These are phyloP conservation scores for slime mould (Dictyostelium discoideum) DNA, from an alignment of 78 protist species.

Conservation along the genomic window dicty_2.7 NC_007089.4:6289501-6290000, in stretches of 20 bases:
- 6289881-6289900: conserved; percentile 45
- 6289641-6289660: background rate
- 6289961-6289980: background rate
- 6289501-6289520: background rate
- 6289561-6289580: background rate
- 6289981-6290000: background rate
- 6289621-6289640: background rate
- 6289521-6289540: too few species aligned
- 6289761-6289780: conserved; percentile 8
- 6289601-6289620: background rate
- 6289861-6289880: conserved; percentile 67
- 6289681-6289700: conserved; percentile 41
- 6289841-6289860: conserved; percentile 63
- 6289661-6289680: background rate
- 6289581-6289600: conserved; percentile 26
- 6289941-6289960: background rate
- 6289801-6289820: background rate
- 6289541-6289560: too few species aligned
- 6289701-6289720: conserved; percentile 50
- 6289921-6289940: conserved; percentile 43
- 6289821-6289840: background rate
- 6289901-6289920: conserved; percentile 48
- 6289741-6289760: conserved; percentile 47
- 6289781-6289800: background rate
- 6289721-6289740: conserved; percentile 8